Evolutionary conservation across 2,329 filamentous ascomycete genomes (phyloP), one percentile per base, ranked within the genome.

Genomic region (Apiospora sp.): DNA sequence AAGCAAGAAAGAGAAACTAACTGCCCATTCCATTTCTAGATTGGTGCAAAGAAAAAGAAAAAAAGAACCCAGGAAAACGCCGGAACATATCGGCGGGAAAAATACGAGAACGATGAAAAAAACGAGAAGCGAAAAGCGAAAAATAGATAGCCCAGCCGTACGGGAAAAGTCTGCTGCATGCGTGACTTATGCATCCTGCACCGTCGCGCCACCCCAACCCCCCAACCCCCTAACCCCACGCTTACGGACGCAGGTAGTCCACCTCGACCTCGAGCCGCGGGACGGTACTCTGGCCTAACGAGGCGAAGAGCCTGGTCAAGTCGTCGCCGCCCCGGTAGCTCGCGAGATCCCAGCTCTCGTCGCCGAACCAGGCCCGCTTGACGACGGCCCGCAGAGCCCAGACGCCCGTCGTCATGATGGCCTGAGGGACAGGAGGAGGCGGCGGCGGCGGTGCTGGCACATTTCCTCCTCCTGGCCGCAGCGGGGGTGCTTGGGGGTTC

Each of bases 201-300:
- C 6, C 37, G 27, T 30, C 27, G 27, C 27, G 27, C 27, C 27
- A 30, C 27, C 27, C 27, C 27, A 30, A 30, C 27, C 27, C 27
- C 27, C 13, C 1, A 8, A n/a, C 54, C 54, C 14, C 16, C 54
- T 3, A 4, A 4, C 58, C 58, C 58, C 34, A 64, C 67, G 41
- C 41, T 68, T 44, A 44, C 41, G 41, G 41, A 44, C 37, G 68
- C n/a, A 37, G 19, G 27, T 74, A 70, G 48, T 79, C 77, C 22
- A 81, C 76, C 44, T 78, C 77, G 46, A 81, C 71, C 71, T 80
- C 80, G 68, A 81, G 79, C 51, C 74, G 68, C 4, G 79, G 80
- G 10, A 80, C 77, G 68, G 19, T 41, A 0, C 46, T 48, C 44
- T 48, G 49, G 30, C 68, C 46, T 24, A 76, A 58, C 37, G 73